These are phyloP conservation scores for Nitzschia sp. DNA, from an alignment of 108 stramenopile genomes.

Conservation along the genomic window DNA sequence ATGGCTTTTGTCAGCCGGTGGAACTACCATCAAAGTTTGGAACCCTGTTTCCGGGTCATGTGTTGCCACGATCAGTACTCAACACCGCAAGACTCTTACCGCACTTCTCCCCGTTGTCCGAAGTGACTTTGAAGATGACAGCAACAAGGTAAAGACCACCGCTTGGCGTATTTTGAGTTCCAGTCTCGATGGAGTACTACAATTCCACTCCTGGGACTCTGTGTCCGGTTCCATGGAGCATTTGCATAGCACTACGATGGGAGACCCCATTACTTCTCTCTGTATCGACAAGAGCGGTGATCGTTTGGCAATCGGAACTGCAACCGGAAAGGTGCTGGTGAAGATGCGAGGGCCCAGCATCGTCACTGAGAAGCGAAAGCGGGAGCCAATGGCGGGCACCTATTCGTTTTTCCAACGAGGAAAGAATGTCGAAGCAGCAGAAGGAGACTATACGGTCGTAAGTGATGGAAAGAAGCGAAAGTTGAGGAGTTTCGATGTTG, in stretches of 20 bases:
- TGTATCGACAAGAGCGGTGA: conserved; percentile 48
- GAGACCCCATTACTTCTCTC: conserved; percentile 63
- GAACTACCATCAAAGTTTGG: conserved; percentile 81
- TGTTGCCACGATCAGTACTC: conserved; percentile 51
- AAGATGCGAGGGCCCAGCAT: conserved; percentile 51
- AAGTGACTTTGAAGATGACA: conserved; percentile 35
- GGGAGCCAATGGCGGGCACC: conserved; percentile 72
- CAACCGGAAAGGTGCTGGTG: conserved; percentile 60
- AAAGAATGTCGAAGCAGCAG: conserved; percentile 57
- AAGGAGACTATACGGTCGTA: conserved; percentile 57
- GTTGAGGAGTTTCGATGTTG: conserved; percentile 66
- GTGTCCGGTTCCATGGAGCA: conserved; percentile 50
- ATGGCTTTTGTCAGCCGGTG: conserved; percentile 74
- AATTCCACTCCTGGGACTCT: conserved; percentile 65
- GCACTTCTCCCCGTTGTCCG: conserved; percentile 44
- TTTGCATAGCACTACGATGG: conserved; percentile 63
- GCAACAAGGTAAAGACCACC: conserved; percentile 25
- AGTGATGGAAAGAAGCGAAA: conserved; percentile 55
- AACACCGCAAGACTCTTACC: conserved; percentile 85
- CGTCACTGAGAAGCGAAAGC: conserved; percentile 41
- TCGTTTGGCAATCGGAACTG: conserved; percentile 74
- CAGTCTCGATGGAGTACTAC: conserved; percentile 70
- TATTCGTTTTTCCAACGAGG: conserved; percentile 80
- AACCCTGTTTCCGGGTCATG: conserved; percentile 67
- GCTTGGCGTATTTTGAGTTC: conserved; percentile 61